phyloP scores from a whole-genome alignment of 129 eudicot species.

The Tanacetum coccineum region DNA sequence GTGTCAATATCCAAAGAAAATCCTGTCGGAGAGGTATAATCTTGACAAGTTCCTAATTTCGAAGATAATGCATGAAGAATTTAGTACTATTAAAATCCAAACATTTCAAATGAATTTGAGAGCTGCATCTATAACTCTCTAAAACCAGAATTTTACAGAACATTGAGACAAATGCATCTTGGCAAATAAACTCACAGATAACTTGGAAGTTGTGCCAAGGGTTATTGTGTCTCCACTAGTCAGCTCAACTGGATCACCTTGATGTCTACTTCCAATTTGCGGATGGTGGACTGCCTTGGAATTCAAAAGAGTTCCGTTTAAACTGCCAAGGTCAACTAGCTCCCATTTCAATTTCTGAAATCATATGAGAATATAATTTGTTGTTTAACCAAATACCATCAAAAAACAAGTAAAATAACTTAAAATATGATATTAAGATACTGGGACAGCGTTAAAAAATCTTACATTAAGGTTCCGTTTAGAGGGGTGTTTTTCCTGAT shows the following conservation, averaged over 20 bases:
- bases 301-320: slow-evolving; percentile 86
- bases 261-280: slow-evolving; percentile 71
- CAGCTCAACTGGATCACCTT: slow-evolving; percentile 89
- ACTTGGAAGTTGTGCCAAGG: slow-evolving; percentile 83
- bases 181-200: slow-evolving; percentile 48
- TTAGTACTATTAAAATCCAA: not conserved
- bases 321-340: slow-evolving; percentile 96
- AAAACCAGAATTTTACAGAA: not conserved
- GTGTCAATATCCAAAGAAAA: no score
- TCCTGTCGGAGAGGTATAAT: no score
- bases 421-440: not conserved
- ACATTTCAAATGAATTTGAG: not conserved
- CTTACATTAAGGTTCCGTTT: slow-evolving; percentile 76
- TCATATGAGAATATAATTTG: slow-evolving; percentile 1
- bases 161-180: not conserved
- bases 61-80: not conserved
- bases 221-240: slow-evolving; percentile 79
- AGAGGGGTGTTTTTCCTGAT: slow-evolving; percentile 87
- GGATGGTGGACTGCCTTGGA: slow-evolving; percentile 57
- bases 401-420: slow-evolving; percentile 7
- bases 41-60: not conserved
- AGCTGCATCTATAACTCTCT: not conserved
- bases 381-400: slow-evolving; percentile 13
- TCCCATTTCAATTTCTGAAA: slow-evolving; percentile 93
- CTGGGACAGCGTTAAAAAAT: not conserved